Evolutionary conservation across 495 filamentous ascomycete species (phyloP), one percentile per base, ranked within the genome.

Genomic region (Gamarada debralockiae): DNA sequence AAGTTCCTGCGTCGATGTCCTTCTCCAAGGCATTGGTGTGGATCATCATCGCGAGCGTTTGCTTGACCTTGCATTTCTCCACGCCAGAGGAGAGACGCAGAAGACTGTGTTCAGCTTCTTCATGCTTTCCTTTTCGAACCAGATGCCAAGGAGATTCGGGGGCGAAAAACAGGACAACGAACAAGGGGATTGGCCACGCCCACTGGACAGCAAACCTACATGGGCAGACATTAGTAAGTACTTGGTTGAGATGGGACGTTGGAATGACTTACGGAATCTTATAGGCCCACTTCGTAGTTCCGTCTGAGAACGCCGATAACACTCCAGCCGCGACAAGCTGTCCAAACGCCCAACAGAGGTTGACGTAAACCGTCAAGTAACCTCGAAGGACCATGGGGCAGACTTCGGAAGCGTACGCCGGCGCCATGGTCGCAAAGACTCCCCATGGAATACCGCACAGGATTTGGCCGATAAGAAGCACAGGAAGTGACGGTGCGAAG

Each of bases 361-460:
- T 87, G 64, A 86, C 81, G 50, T 81, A 86, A 17, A 80, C 84
- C 1, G 84, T 88, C 27, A 87, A 64, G 55, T 83, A 83, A 0
- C 75, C 71, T 15, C 84, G 76, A 23, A 87, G 70, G 2, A 73
- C 70, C 34, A 84, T 73, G 6, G 84, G 84, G 25, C 71, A 74
- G 17, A 86, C 81, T 64, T 89, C 85, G 21, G 83, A 82, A n/a
- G 85, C 85, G 50, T 89, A 89, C 13, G 82, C 81, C 0, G 71
- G 70, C 51, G 78, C 65, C 15, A 75, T 76, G 46, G 73, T 70
- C 64, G 75, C 79, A 44, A 78, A 68, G 47, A 37, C 56, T 83
- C 51, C 86, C 85, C 85, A 89, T 2, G 86, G 84, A 53, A 90
- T 80, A 51, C 86, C 86, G 44, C 79, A 78, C 46, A 90, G 71